Evolutionary conservation across 345 rosid genomes (phyloP).

Genomic region (Eucalyptus virginea): DNA sequence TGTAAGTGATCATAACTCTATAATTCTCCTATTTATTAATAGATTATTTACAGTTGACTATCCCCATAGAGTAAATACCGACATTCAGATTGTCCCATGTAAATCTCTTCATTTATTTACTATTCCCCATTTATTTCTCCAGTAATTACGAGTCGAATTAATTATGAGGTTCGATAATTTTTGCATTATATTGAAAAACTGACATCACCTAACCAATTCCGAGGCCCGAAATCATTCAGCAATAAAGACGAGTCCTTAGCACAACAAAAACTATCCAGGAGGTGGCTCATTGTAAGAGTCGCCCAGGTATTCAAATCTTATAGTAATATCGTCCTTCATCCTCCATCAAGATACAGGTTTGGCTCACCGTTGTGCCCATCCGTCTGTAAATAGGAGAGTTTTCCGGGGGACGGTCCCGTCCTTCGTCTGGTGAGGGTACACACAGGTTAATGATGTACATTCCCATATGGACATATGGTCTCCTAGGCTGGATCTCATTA

Average conservation of each 20-base stretch:
- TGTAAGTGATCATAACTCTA: not conserved
- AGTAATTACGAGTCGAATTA: fast-evolving
- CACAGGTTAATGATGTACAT: not conserved
- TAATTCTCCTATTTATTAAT: too few species aligned
- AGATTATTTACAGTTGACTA: too few species aligned
- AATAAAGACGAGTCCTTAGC: not conserved
- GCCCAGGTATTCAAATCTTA: not conserved
- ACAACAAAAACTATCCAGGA: not conserved
- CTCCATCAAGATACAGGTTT: not conserved
- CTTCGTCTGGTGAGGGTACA: not conserved
- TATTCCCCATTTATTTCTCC: not conserved
- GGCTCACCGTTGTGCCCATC: not conserved
- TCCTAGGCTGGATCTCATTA: not conserved
- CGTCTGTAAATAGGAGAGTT: not conserved
- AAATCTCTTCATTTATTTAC: not conserved
- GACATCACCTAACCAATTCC: not conserved
- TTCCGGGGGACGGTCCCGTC: not conserved
- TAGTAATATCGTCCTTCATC: not conserved
- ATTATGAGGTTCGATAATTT: not conserved
- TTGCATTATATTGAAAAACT: not conserved
- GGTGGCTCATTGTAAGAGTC: not conserved
- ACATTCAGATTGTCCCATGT: not conserved
- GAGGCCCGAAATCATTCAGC: not conserved
- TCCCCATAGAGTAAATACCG: too few species aligned
- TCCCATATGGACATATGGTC: not conserved